Evolutionary conservation across 139 green algal species (phyloP).

Genomic region (Nannochloris sp.): DNA sequence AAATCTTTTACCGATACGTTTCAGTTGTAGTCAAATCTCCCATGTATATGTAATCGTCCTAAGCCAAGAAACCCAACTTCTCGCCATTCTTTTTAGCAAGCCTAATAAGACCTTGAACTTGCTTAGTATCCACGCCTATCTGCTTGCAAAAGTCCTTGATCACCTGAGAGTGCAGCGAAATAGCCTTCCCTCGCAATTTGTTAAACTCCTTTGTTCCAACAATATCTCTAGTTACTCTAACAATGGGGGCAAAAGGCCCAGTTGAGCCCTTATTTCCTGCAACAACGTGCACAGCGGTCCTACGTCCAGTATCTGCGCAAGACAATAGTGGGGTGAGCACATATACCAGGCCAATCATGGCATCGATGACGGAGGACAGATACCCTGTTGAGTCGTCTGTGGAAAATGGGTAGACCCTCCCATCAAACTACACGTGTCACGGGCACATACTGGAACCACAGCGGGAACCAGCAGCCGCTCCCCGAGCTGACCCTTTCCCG

Average conservation of each 20-base stretch:
- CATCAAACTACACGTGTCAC: too few species aligned
- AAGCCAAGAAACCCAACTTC: slow-evolving; percentile 92
- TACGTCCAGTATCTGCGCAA: too few species aligned
- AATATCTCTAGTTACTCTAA: slow-evolving; percentile 60
- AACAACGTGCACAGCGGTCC: slow-evolving; percentile 9
- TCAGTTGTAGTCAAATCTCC: slow-evolving; percentile 1
- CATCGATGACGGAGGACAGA: too few species aligned
- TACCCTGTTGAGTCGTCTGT: too few species aligned
- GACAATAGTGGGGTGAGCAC: too few species aligned
- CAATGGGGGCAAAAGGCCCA: slow-evolving; percentile 85
- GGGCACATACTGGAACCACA: too few species aligned
- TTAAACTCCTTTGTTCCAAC: slow-evolving; percentile 97
- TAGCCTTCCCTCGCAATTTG: slow-evolving; percentile 91
- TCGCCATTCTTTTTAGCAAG: slow-evolving; percentile 98
- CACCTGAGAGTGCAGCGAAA: slow-evolving; percentile 96
- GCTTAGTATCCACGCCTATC: slow-evolving; percentile 83
- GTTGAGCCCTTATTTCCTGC: slow-evolving; percentile 66
- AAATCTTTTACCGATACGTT: not conserved
- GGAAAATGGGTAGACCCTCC: too few species aligned
- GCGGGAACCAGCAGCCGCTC: too few species aligned
- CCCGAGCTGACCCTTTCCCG: too few species aligned
- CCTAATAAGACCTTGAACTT: slow-evolving; percentile 88
- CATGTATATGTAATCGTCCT: not conserved
- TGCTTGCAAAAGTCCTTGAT: slow-evolving; percentile 96
- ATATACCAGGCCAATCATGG: too few species aligned